These are phyloP conservation scores for Linum tenue DNA, from an alignment of 345 rosid genomes.

Conservation along the genomic window DNA sequence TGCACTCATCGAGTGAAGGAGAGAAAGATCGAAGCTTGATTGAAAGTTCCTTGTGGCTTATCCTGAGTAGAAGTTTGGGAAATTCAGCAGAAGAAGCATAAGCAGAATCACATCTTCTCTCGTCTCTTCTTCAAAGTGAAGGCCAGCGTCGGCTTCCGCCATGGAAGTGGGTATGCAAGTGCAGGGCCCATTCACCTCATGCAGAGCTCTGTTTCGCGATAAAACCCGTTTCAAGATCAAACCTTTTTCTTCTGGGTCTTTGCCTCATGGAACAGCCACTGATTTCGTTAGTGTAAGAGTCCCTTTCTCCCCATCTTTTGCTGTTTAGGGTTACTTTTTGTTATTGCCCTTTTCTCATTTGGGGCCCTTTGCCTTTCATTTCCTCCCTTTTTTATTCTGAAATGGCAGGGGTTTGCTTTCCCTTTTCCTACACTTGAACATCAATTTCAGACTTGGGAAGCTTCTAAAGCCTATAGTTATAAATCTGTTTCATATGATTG, in stretches of 20 bases:
- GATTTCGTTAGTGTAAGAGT: slow-evolving; percentile 25
- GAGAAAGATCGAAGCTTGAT: slow-evolving; percentile 10
- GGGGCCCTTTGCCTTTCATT: slow-evolving; percentile 3
- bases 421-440: not conserved
- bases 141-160: slow-evolving; percentile 6
- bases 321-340: not conserved
- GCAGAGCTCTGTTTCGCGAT: slow-evolving; percentile 24
- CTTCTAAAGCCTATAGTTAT: not conserved
- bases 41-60: slow-evolving; percentile 2
- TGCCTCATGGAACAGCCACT: slow-evolving; percentile 26
- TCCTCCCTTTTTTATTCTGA: not conserved
- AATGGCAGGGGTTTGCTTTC: not conserved
- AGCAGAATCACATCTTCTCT: slow-evolving; percentile 8
- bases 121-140: not conserved
- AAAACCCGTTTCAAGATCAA: slow-evolving; percentile 36
- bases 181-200: slow-evolving; percentile 36
- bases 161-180: slow-evolving; percentile 64
- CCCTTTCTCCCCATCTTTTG: not conserved
- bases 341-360: not conserved
- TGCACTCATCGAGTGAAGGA: slow-evolving; percentile 10
- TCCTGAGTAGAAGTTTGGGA: not conserved
- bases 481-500: not conserved
- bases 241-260: slow-evolving; percentile 35
- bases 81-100: not conserved
- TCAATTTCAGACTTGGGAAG: not conserved